Conservation (phyloP, 2,329 filamentous ascomycete species). For the Nigrospora oryzae region DNA sequence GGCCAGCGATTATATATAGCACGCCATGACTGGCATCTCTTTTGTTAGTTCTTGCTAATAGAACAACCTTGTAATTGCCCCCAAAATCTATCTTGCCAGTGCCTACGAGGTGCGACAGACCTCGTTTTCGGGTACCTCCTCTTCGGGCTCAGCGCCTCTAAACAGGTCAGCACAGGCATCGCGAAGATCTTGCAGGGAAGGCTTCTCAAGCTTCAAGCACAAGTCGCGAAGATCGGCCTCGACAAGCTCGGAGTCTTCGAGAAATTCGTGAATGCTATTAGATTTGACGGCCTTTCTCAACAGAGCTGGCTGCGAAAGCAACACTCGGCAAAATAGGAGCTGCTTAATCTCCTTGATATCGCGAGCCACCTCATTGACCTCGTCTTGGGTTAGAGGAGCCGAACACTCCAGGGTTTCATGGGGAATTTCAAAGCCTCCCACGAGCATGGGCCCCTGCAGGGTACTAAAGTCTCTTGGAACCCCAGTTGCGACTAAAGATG, state of each 20-base stretch:
- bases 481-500: slow-evolving; percentile 11
- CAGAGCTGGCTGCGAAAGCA: slow-evolving; percentile 34
- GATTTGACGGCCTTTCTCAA: slow-evolving; percentile 34
- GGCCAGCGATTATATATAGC: no score
- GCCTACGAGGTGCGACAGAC: no score
- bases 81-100: no score
- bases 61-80: no score
- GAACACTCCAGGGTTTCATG: slow-evolving; percentile 20
- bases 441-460: slow-evolving; percentile 20
- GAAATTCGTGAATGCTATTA: slow-evolving; percentile 33
- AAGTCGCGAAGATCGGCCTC: slow-evolving; percentile 34
- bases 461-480: slow-evolving; percentile 23
- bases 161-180: slow-evolving; percentile 41
- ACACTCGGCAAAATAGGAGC: slow-evolving; percentile 36
- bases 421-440: slow-evolving; percentile 22
- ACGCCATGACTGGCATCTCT: no score
- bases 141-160: slow-evolving; percentile 22
- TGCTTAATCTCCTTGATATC: slow-evolving; percentile 41
- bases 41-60: no score
- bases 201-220: slow-evolving; percentile 36
- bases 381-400: slow-evolving; percentile 28
- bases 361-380: slow-evolving; percentile 29
- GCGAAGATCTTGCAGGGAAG: slow-evolving; percentile 37
- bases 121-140: slow-evolving; percentile 22
- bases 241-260: slow-evolving; percentile 30